Conservation (phyloP, 306 rosid species). For the Fragaria iinumae region DNA sequence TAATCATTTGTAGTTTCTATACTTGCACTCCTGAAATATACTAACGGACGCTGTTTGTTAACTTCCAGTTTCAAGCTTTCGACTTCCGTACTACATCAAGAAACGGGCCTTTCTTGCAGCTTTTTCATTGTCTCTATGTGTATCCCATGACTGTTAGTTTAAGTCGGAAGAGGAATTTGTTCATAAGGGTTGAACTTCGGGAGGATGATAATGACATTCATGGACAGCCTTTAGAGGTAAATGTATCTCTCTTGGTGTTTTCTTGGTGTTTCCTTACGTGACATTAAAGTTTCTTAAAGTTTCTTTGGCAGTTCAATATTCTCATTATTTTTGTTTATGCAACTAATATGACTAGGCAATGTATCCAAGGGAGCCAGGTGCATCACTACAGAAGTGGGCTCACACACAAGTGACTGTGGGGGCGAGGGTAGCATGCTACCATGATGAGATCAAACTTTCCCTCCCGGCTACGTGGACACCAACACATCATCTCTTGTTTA, state of each 20-base stretch:
- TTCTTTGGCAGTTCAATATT: conserved; percentile 10
- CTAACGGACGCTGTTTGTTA: conserved; percentile 34
- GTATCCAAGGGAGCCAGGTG: conserved; percentile 76
- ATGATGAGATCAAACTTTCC: conserved; percentile 89
- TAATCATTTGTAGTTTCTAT: neutral
- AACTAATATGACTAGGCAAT: conserved; percentile 60
- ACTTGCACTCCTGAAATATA: conserved; percentile 17
- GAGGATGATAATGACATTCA: conserved; percentile 90
- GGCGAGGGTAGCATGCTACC: conserved; percentile 74
- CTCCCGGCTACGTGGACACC: conserved; percentile 99
- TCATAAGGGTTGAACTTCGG: conserved; percentile 79
- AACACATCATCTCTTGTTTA: conserved; percentile 80
- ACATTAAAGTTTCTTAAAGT: neutral
- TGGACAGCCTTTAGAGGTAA: conserved; percentile 92
- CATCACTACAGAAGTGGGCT: conserved; percentile 69
- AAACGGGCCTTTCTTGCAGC: conserved; percentile 98
- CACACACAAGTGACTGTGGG: conserved; percentile 92
- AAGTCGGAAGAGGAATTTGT: conserved; percentile 95
- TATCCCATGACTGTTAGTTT: conserved; percentile 91
- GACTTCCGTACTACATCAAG: conserved; percentile 96
- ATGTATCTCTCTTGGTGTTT: conserved; percentile 14
- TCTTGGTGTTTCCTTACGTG: neutral
- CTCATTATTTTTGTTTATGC: conserved; percentile 7
- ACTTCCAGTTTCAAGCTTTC: conserved; percentile 89
- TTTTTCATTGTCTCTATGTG: conserved; percentile 91